Evolutionary conservation across 306 rosid species (phyloP), one percentile per base, ranked within the genome.

Genomic region (Canavalia gladiata): DNA sequence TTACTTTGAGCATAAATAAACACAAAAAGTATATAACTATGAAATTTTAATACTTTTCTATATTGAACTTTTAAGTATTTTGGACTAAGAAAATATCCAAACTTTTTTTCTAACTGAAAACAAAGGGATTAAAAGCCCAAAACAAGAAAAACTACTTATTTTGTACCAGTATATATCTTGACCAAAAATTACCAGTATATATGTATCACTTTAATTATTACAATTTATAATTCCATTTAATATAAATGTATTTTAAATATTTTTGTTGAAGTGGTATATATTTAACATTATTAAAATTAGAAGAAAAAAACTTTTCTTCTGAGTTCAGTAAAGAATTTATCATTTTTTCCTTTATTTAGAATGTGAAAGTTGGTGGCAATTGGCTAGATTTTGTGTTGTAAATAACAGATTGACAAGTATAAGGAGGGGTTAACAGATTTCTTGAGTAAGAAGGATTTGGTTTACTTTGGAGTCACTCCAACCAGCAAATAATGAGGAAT

Each of bases 401-500:
- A 65, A 64, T 45, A 8, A 5, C 28, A 42, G 8, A 9, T 30
- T 35, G 63, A 18, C 63, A 46, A 11, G 59, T 2, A 10, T 30
- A 4, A 2, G 56, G 4, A 63, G 68, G 8, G n/a, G 7, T 30
- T 29, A 7, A 9, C 25, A 10, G 39, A 34, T 83, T 72, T 56
- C 87, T 64, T 70, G 30, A 0, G 29, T 11, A 7, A 9, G 37
- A 54, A 65, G 76, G 47, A 71, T 64, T 71, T 35, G 69, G 39
- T 46, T 76, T 70, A 18, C 83, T 69, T 79, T 6, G 9, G 0
- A 9, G 10, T 46, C 18, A 78, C 56, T 57, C 83, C 29, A 68
- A n/a, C 83, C 39, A 28, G 18, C 45, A 2, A 5, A 8, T 37
- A 2, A 30, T 30, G 18, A 37, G 41, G 41, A 37, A 37, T 2